Conservation (phyloP, 306 rosid genomes). For the Quercus parvula region DNA sequence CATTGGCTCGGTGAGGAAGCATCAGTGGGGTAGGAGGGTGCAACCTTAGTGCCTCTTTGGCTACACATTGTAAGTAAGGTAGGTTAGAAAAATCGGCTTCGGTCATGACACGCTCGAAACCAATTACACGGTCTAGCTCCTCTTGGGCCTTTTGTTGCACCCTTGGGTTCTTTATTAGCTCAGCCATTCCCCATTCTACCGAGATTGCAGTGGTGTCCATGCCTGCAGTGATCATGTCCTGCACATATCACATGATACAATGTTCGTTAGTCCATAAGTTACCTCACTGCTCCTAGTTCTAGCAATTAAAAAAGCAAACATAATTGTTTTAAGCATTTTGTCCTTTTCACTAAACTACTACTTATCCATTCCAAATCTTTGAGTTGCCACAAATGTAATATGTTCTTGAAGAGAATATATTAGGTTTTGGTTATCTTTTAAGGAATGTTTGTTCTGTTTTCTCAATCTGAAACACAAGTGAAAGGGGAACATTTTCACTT, state of each 20-base stretch:
- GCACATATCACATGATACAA: not conserved
- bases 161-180: constrained; percentile 68
- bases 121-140: constrained; percentile 69
- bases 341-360: too few species aligned
- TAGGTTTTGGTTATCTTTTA: too few species aligned
- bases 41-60: constrained; percentile 71
- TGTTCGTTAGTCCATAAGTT: not conserved
- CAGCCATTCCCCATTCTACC: constrained; percentile 90
- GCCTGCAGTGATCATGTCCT: constrained; percentile 96
- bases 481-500: not conserved
- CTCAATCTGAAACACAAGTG: not conserved
- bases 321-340: too few species aligned
- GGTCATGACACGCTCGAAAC: constrained; percentile 55
- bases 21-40: constrained; percentile 96
- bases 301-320: too few species aligned
- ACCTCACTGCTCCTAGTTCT: too few species aligned
- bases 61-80: constrained; percentile 70
- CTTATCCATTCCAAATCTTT: too few species aligned
- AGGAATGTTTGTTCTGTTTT: too few species aligned
- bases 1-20: constrained; percentile 74
- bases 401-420: too few species aligned
- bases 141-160: constrained; percentile 82
- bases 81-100: constrained; percentile 67
- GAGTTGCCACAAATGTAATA: too few species aligned
- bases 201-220: constrained; percentile 78